Evolutionary conservation across 1,284 basidiomycete genomes (phyloP), one percentile per base, ranked within the genome.

Genomic region (Athelia sp.): DNA sequence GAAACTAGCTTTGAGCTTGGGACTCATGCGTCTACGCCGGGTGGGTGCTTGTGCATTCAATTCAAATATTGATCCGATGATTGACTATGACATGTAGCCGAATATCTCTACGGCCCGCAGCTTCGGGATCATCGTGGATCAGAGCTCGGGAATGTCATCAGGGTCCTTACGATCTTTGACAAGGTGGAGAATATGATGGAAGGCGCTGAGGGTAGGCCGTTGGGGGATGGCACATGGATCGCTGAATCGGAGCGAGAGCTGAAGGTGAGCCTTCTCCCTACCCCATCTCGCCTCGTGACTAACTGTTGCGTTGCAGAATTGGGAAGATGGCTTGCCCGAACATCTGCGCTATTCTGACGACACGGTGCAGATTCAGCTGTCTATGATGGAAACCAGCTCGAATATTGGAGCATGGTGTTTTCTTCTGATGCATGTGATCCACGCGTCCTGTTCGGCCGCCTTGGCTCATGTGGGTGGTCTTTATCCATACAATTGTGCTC

Each of bases 351-450:
- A 86, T 59, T 81, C 75, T 29, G 77, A 82, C 47, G 78, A 83
- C 55, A 87, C 74, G 59, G 62, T 88, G 17, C 70, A 75, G 56
- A 76, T 81, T n/a, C 86, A 90, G 56, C 68, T 80, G 54, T 76
- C 78, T 9, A 86, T 88, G 76, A 84, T 88, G 58, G 85, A 87
- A 59, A 88, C 86, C 10, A 77, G 78, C 55, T 84, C 84, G 3
- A 89, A 86, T 56, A 78, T 74, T 17, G 82, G 85, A 45, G 84
- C 86, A 10, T 90, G 87, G 88, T 84, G 81, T 56, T 90, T 78
- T 65, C 84, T 78, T 55, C 74, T 75, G 60, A 84, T 88, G 72
- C 87, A 90, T 61, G 72, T 80, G 32, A 67, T 84, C 54, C 77
- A 88, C 56, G 81, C 83, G 34, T 82, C 82, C 49, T 79, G 78